Base-by-base conservation (phyloP, 208 protist species). In the Angomonas ambiguus region DNA sequence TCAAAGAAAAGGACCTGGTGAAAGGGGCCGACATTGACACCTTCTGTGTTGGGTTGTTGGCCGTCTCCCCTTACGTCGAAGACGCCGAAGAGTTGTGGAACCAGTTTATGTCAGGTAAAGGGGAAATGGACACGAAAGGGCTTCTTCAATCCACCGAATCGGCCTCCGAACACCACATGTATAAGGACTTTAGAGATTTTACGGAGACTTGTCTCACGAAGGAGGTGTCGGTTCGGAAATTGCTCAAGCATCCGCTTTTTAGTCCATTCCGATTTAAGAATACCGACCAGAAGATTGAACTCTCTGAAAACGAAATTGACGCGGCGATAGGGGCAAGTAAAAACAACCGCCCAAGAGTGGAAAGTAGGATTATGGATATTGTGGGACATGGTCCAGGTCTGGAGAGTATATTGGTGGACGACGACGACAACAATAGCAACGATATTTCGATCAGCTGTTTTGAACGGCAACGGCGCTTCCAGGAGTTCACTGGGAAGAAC, bases 41-140 rank as follows among this genome's bases (percentile, higher is more conserved):
- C 32, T 92, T 92, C 65, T 89, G 63, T 61, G 69, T 94, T 20
- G 88, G 88, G 2, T 75, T 94, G 16, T 77, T 94, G 18, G 83
- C 85, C 2, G 83, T 83, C 20, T 83, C 71, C 32, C 57, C 89
- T 34, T 84, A 76, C 30, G 62, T 65, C 33, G 74, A 63, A 31
- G 71, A 79, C 8, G 90, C 82, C 83, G 28, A 69, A 32, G 51
- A 76, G 34, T 27, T 82, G 62, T 38, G 45, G 22, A 53, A 72
- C 28, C 48, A 10, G 2, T 41, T 22, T 22, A 59, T 25, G 27
- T 51, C 13, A 22, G 41, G 58, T 45, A 24, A 60, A 4, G 41
- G 67, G 22, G 48, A 64, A 0, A 53, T 87, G 0, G 74, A 82
- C 34, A 41, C 76, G 18, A 38, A 79, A 10, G 45, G 64, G 18